These are phyloP conservation scores for Trichoderma harzianum DNA, from an alignment of 2,329 filamentous ascomycete species.

Conservation along the genomic window DNA sequence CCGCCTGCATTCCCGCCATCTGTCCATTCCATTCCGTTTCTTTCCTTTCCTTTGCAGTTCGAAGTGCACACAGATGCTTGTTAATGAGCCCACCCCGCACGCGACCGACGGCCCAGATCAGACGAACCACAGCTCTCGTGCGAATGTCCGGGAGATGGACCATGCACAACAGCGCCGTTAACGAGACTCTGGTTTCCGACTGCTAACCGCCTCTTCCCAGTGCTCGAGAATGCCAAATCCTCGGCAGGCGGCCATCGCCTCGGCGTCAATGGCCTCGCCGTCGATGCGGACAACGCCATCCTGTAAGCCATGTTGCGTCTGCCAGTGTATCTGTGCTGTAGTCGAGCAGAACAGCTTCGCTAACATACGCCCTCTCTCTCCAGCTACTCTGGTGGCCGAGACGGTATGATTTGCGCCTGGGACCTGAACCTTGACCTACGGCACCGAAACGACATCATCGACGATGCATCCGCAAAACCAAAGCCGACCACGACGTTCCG, in stretches of 20 bases:
- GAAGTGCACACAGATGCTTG: background rate
- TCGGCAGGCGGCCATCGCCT: slow-evolving; percentile 78
- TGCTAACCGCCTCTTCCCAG: slow-evolving; percentile 32
- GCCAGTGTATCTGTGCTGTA: background rate
- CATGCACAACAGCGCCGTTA: background rate
- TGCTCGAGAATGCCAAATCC: slow-evolving; percentile 57
- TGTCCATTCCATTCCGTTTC: background rate
- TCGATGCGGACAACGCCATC: slow-evolving; percentile 78
- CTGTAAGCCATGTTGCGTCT: slow-evolving; percentile 58
- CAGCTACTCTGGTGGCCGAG: slow-evolving; percentile 92
- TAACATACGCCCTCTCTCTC: background rate
- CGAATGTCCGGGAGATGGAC: background rate
- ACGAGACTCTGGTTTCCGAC: background rate
- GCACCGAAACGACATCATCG: slow-evolving; percentile 27
- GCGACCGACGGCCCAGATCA: slow-evolving; percentile 7
- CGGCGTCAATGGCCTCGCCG: slow-evolving; percentile 89
- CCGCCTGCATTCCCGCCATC: background rate
- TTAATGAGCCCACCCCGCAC: slow-evolving; percentile 17
- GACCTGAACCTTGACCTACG: slow-evolving; percentile 72
- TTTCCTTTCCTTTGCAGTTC: background rate
- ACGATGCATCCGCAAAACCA: slow-evolving; percentile 31
- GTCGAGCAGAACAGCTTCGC: background rate
- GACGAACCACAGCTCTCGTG: background rate
- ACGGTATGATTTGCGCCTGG: slow-evolving; percentile 96
- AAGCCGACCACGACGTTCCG: slow-evolving; percentile 56